Percentiles rank a stretch among this genome's conserved stretches.
Evolutionary conservation across 164 flowering plant species (phyloP).

Genomic region (Vitis amurensis): DNA sequence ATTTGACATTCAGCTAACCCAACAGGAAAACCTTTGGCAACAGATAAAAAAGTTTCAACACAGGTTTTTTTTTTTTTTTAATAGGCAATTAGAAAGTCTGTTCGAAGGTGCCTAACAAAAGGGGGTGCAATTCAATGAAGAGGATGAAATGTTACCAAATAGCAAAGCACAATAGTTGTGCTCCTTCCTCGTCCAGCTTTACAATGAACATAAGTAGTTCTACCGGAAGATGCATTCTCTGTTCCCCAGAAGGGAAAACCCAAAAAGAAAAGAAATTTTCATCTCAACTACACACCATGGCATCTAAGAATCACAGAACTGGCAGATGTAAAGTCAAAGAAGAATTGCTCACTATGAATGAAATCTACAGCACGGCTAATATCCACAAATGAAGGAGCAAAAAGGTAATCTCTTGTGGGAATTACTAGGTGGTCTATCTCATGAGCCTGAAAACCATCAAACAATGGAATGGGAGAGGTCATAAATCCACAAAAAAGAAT

Average conservation of each 20-base stretch:
- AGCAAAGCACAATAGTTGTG: constrained; percentile 65
- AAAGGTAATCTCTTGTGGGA: constrained; percentile 94
- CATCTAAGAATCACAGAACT: background rate
- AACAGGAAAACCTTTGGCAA: background rate
- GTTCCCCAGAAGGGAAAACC: background rate
- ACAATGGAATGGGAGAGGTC: background rate
- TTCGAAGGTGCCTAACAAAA: no score
- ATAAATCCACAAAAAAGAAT: constrained; percentile 3
- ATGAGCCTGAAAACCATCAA: constrained; percentile 52
- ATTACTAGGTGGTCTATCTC: constrained; percentile 75
- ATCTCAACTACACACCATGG: background rate
- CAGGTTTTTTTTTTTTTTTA: background rate
- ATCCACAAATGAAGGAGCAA: constrained; percentile 78
- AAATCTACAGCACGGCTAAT: constrained; percentile 75
- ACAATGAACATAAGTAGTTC: constrained; percentile 74
- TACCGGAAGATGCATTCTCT: constrained; percentile 54
- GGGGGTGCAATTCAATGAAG: no score
- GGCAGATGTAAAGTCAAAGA: background rate
- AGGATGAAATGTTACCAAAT: constrained; percentile 38
- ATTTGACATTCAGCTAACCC: background rate
- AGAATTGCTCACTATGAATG: constrained; percentile 67
- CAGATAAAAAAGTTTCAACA: background rate
- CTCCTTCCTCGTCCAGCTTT: constrained; percentile 83
- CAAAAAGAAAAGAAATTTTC: background rate
- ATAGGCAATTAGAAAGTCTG: no score